Conservation (phyloP, 2,329 filamentous ascomycete genomes). For the Diplodia mutila region DNA sequence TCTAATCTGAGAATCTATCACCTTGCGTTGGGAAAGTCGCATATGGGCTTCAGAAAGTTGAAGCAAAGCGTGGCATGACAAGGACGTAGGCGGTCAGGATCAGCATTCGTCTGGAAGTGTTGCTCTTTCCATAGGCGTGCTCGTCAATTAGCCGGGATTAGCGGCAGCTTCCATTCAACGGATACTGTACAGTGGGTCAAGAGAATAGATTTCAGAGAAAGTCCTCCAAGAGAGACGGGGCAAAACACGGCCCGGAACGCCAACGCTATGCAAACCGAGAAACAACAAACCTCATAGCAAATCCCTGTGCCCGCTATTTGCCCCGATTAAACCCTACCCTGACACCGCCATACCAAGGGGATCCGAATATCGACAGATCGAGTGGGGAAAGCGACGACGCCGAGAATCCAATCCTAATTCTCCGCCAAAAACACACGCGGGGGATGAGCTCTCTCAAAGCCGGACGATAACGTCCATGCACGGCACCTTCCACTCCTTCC, state of each 20-base stretch:
- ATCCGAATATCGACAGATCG: neutral
- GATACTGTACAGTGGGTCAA: neutral
- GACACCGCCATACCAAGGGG: neutral
- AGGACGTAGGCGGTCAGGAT: too few relatives aligned
- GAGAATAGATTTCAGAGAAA: conserved; percentile 2
- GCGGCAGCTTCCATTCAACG: neutral
- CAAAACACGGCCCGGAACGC: conserved; percentile 5
- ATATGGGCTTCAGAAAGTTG: too few relatives aligned
- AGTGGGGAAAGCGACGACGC: neutral
- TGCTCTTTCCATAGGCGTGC: neutral
- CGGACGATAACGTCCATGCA: conserved; percentile 88
- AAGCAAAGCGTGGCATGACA: too few relatives aligned
- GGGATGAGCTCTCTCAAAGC: conserved; percentile 55
- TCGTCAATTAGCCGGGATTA: neutral
- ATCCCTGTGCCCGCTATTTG: conserved; percentile 5
- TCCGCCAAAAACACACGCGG: neutral
- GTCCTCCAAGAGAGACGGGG: neutral
- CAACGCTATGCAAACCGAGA: conserved; percentile 23
- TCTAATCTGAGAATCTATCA: too few relatives aligned
- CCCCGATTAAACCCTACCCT: neutral
- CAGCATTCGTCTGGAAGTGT: too few relatives aligned
- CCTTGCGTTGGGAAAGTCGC: too few relatives aligned
- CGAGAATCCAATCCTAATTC: conserved; percentile 10
- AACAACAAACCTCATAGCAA: neutral
- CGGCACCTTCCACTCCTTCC: conserved; percentile 86